Evolutionary conservation across 768 basidiomycete genomes (phyloP), one percentile per base, ranked within the genome.

Genomic region (Serendipita sp.): DNA sequence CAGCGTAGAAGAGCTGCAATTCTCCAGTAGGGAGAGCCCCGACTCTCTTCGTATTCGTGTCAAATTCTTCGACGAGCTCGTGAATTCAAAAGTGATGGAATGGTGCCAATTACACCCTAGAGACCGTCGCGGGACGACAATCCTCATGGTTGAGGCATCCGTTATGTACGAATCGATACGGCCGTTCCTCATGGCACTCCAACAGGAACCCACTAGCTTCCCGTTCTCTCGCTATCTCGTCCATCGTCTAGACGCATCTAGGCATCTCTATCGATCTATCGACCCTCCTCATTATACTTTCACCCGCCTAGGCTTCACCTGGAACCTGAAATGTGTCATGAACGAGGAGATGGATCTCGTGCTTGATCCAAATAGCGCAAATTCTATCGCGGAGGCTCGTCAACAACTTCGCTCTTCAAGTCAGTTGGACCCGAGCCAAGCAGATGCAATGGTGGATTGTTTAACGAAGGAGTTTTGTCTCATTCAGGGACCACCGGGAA

Each of bases 401-500:
- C 66, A 71, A 23, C 75, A 77, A 46, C 71, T 89, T n/a, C 73
- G 67, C 46, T 66, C 69, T 16, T 30, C 51, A 30, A 88, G 84
- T 69, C 74, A 78, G 3, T 75, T 91, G 34, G 89, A 91, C 67
- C 76, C 80, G 0, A 86, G 85, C 71, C 89, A 91, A 70, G 83
- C 79, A 0, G 83, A 87, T 64, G 84, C 88, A 0, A 75, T 90
- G 2, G 71, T 91, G 2, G 80, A 84, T 65, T 75, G 81, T 0
- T 70, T 89, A 41, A 80, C 78, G 0, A 73, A 81, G 58, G 85
- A 88, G 68, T 71, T 89, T 0, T 76, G 81, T 0, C 72, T 90
- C 54, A 85, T 91, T 44, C 87, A 90, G 74, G 89, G 88, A 51
- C 88, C 88, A 30, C 88, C 88, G 1, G 88, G 88, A 0, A 89